phyloP scores from a whole-genome alignment of 192 early-diverging fungal species.

The Chytriomyces confervae region DNA sequence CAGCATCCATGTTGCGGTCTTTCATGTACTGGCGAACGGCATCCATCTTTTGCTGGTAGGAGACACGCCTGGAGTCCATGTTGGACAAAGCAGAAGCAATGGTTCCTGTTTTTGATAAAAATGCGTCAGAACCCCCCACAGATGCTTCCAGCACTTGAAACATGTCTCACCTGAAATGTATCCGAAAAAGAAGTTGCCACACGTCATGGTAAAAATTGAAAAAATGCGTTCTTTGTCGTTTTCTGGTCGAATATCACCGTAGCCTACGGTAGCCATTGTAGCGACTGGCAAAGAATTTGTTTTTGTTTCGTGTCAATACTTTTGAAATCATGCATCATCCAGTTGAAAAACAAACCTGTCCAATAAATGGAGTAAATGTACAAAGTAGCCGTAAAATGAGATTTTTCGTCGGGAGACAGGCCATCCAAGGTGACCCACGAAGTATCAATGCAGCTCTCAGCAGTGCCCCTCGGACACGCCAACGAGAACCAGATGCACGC shows the following conservation, averaged over 20 bases:
- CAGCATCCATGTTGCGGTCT: conserved; percentile 55
- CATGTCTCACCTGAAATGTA: conserved; percentile 50
- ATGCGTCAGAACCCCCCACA: background rate
- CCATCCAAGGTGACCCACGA: conserved; percentile 22
- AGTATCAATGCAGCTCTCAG: background rate
- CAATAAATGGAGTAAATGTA: conserved; percentile 45
- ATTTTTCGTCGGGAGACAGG: background rate
- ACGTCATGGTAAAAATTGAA: conserved; percentile 46
- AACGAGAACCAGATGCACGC: conserved; percentile 52
- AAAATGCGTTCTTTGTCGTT: conserved; percentile 51
- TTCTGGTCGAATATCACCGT: conserved; percentile 53
- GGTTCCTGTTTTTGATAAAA: conserved; percentile 30
- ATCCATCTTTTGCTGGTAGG: conserved; percentile 58
- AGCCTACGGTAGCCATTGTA: conserved; percentile 55
- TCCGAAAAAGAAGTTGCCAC: conserved; percentile 54
- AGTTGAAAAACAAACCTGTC: conserved; percentile 41
- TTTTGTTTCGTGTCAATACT: conserved; percentile 8
- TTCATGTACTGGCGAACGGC: conserved; percentile 58
- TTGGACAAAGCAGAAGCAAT: conserved; percentile 62
- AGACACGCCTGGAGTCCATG: conserved; percentile 56
- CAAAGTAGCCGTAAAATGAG: background rate
- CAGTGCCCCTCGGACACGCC: conserved; percentile 39
- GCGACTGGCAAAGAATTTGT: conserved; percentile 32
- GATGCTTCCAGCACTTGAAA: background rate
- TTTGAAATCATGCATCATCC: background rate